Evolutionary conservation across 352 stramenopile genomes (phyloP).

Genomic region (Discostella stelligera): DNA sequence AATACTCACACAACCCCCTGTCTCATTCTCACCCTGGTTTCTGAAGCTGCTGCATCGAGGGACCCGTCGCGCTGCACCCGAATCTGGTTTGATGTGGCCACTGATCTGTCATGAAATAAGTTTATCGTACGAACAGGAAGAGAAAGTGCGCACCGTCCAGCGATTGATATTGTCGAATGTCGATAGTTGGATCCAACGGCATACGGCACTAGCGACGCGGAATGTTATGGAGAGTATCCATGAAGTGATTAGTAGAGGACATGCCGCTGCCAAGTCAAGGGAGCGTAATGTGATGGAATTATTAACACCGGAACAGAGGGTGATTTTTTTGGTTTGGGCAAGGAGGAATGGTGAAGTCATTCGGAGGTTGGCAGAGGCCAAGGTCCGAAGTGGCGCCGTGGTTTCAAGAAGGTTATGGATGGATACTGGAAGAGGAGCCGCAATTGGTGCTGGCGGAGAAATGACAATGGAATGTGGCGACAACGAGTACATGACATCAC

Average conservation of each 20-base stretch:
- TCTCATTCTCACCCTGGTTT: background rate
- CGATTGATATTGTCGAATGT: slow-evolving; percentile 50
- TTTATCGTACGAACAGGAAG: slow-evolving; percentile 82
- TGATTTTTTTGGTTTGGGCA: slow-evolving; percentile 69
- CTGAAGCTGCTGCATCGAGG: slow-evolving; percentile 68
- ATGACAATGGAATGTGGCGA: slow-evolving; percentile 11
- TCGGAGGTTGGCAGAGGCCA: slow-evolving; percentile 11
- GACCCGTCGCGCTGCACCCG: slow-evolving; percentile 60
- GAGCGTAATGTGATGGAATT: slow-evolving; percentile 41
- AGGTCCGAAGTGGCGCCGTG: slow-evolving; percentile 8
- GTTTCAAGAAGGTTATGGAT: background rate
- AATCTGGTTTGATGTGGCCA: slow-evolving; percentile 74
- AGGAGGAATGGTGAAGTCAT: slow-evolving; percentile 35
- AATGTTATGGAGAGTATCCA: slow-evolving; percentile 68
- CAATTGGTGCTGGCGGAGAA: background rate
- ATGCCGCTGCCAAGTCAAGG: slow-evolving; percentile 41
- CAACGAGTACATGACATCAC: slow-evolving; percentile 41
- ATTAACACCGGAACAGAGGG: slow-evolving; percentile 59
- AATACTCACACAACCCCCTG: background rate
- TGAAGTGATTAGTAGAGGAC: slow-evolving; percentile 47
- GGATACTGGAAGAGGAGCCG: background rate
- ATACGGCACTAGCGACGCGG: slow-evolving; percentile 61
- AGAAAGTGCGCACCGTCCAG: slow-evolving; percentile 71
- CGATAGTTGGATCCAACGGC: slow-evolving; percentile 69
- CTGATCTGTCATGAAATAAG: slow-evolving; percentile 81